Conservation (phyloP, 352 stramenopile genomes). For the Globisporangium middletonii region DNA sequence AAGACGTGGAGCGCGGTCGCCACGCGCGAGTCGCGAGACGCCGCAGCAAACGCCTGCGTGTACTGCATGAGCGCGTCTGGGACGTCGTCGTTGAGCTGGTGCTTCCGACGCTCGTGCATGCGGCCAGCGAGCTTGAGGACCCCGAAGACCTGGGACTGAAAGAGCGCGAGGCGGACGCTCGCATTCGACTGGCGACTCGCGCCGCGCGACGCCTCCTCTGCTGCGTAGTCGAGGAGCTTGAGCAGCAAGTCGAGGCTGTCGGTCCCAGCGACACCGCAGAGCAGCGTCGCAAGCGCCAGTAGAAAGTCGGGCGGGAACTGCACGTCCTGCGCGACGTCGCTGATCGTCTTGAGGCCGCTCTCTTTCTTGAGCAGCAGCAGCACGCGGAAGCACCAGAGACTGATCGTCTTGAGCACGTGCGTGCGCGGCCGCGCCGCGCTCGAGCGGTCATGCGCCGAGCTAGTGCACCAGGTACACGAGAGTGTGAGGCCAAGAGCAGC, state of each 20-base stretch:
- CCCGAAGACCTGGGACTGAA: constrained; percentile 45
- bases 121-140: constrained; percentile 36
- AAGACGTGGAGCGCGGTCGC: constrained; percentile 18
- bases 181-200: constrained; percentile 16
- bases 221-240: constrained; percentile 44
- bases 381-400: constrained; percentile 67
- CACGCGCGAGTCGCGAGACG: neutral
- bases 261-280: constrained; percentile 47
- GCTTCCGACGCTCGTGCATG: constrained; percentile 51
- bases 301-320: constrained; percentile 65
- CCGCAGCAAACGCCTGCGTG: constrained; percentile 23
- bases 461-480: constrained; percentile 1
- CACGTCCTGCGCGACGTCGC: constrained; percentile 32
- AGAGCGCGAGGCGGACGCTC: constrained; percentile 31
- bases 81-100: constrained; percentile 42
- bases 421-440: neutral
- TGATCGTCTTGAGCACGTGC: constrained; percentile 30
- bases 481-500: neutral
- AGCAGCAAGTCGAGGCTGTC: constrained; percentile 55
- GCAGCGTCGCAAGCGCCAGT: constrained; percentile 45
- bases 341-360: constrained; percentile 50
- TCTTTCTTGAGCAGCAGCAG: constrained; percentile 78
- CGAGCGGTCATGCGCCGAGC: neutral
- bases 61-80: constrained; percentile 38
- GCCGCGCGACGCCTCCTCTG: constrained; percentile 30